Conservation (phyloP, 441 rosid genomes). For the Gossypium schwendimanii region DNA sequence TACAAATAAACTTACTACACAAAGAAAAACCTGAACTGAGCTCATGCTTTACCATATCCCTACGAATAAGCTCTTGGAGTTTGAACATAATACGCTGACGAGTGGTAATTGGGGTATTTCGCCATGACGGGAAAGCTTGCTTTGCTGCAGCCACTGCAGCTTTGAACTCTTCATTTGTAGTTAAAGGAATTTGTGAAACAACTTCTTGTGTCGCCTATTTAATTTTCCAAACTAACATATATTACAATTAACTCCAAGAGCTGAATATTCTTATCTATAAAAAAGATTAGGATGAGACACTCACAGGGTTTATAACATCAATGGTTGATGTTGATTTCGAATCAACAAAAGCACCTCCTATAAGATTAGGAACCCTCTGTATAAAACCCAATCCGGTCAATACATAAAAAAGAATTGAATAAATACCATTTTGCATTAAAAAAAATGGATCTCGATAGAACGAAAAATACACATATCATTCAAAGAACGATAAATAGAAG, state of each 20-base stretch:
- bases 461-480: background rate
- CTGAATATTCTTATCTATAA: background rate
- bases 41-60: constrained; percentile 49
- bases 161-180: constrained; percentile 78
- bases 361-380: constrained; percentile 82
- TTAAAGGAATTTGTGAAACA: constrained; percentile 74
- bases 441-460: background rate
- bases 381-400: constrained; percentile 3
- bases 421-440: background rate
- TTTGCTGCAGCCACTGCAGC: constrained; percentile 85
- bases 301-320: constrained; percentile 84
- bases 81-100: constrained; percentile 85
- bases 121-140: constrained; percentile 74
- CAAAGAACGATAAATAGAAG: background rate
- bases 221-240: background rate
- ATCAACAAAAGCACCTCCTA: constrained; percentile 70
- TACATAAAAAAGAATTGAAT: background rate
- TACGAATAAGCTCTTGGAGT: constrained; percentile 84
- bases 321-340: constrained; percentile 51
- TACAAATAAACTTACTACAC: background rate
- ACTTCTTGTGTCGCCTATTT: constrained; percentile 83
- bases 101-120: constrained; percentile 70
- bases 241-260: background rate
- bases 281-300: constrained; percentile 14
- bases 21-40: background rate